Percentiles rank a stretch among this genome's conserved stretches.
These are phyloP conservation scores for Trichoderma sp. DNA, from an alignment of 2,329 filamentous ascomycete genomes.

Conservation along the genomic window DNA sequence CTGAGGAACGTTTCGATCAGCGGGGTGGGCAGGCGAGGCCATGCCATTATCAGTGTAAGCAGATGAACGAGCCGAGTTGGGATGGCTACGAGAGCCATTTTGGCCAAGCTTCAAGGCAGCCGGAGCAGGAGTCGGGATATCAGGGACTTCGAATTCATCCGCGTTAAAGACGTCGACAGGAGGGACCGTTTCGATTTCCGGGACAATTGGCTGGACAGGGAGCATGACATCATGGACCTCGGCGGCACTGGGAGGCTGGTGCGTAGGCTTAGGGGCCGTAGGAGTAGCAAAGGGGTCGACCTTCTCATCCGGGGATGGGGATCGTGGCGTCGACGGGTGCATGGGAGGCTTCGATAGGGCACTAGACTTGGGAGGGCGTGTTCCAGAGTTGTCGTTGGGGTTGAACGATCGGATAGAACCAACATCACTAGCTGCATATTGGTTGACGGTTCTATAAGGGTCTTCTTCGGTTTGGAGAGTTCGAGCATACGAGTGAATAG, in stretches of 20 bases:
- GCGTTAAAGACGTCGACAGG: slow-evolving; percentile 30
- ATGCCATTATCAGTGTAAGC: slow-evolving; percentile 17
- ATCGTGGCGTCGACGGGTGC: slow-evolving; percentile 24
- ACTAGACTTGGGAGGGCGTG: slow-evolving; percentile 45
- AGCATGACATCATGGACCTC: slow-evolving; percentile 32
- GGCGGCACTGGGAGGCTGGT: slow-evolving; percentile 25
- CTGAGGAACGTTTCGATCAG: slow-evolving; percentile 39
- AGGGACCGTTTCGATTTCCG: slow-evolving; percentile 41
- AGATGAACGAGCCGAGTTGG: slow-evolving; percentile 23
- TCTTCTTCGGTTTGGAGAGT: slow-evolving; percentile 75
- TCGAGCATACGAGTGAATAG: slow-evolving; percentile 80
- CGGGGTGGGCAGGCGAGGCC: slow-evolving; percentile 24
- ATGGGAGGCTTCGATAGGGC: slow-evolving; percentile 10
- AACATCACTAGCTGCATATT: slow-evolving; percentile 59
- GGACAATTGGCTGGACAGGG: slow-evolving; percentile 39
- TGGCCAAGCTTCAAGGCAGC: slow-evolving; percentile 34
- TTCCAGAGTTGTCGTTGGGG: slow-evolving; percentile 36
- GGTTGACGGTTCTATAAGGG: slow-evolving; percentile 70
- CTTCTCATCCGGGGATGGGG: slow-evolving; percentile 39
- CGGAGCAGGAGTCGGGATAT: slow-evolving; percentile 35
- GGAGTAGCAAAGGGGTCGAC: slow-evolving; percentile 41
- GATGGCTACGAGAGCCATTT: slow-evolving; percentile 27
- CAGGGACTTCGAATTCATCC: slow-evolving; percentile 30
- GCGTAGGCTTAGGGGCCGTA: slow-evolving; percentile 33
- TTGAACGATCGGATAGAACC: slow-evolving; percentile 57